Evolutionary conservation across 2,329 filamentous ascomycete species (phyloP).

Genomic region (Plenodomus lindquistii): DNA sequence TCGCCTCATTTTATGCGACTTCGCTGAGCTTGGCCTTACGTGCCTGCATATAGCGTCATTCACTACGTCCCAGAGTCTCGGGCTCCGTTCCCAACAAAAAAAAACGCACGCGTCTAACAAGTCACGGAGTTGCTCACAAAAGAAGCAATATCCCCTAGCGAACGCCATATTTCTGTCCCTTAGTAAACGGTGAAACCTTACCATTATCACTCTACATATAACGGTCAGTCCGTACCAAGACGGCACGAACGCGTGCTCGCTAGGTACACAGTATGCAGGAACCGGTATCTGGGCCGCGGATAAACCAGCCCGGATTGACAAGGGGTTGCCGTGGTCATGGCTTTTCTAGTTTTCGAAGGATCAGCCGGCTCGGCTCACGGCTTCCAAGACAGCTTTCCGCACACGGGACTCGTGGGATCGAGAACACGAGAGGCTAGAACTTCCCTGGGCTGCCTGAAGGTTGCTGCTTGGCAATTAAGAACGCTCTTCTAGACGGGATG

Average conservation of each 20-base stretch:
- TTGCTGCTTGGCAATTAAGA: neutral
- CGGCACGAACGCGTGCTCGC: neutral
- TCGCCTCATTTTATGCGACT: neutral
- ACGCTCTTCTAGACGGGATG: neutral
- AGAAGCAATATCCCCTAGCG: neutral
- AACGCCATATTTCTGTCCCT: neutral
- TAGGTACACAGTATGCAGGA: neutral
- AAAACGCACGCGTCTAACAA: neutral
- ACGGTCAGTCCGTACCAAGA: neutral
- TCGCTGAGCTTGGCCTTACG: neutral
- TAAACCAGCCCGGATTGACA: neutral
- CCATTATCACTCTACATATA: neutral
- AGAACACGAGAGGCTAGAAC: neutral
- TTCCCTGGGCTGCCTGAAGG: neutral
- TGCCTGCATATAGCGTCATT: neutral
- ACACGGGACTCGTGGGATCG: neutral
- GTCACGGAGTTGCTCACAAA: neutral
- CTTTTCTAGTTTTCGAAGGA: neutral
- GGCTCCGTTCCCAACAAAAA: neutral
- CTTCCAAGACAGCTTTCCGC: neutral
- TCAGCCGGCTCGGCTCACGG: neutral
- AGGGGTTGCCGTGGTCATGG: neutral
- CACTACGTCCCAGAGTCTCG: neutral
- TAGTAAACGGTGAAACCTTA: neutral
- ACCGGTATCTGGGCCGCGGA: neutral